Conservation (phyloP, 2,329 filamentous ascomycete species). For the Aschersonia sp. region DNA sequence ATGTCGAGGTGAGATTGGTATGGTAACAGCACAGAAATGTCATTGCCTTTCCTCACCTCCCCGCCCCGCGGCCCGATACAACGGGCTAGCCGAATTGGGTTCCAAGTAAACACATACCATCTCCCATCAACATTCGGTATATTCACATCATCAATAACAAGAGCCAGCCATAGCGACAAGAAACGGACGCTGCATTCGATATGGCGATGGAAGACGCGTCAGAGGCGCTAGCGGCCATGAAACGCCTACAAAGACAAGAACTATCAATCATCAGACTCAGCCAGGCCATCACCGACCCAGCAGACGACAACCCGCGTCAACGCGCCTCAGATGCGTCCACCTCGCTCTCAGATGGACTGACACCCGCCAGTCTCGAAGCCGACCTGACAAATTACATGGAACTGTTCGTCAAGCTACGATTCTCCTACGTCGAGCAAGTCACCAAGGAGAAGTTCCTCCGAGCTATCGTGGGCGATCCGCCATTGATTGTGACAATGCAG, state of each 20-base stretch:
- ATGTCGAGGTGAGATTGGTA: too few relatives aligned
- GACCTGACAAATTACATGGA: slow-evolving; percentile 88
- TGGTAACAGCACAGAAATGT: too few relatives aligned
- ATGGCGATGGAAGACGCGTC: slow-evolving; percentile 20
- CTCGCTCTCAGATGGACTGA: slow-evolving; percentile 48
- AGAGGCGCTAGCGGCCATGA: slow-evolving; percentile 32
- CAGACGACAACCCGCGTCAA: slow-evolving; percentile 22
- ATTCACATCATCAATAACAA: background rate
- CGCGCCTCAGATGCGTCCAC: slow-evolving; percentile 61
- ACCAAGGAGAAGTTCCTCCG: slow-evolving; percentile 97
- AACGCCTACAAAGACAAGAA: slow-evolving; percentile 42
- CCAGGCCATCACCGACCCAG: slow-evolving; percentile 52
- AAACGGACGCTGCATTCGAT: background rate
- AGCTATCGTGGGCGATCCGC: slow-evolving; percentile 80
- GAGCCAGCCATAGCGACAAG: background rate
- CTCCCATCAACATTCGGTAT: too few relatives aligned
- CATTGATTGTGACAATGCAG: slow-evolving; percentile 64
- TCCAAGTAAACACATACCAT: too few relatives aligned
- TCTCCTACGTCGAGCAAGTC: slow-evolving; percentile 95
- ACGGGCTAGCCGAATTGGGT: too few relatives aligned
- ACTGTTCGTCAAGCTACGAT: slow-evolving; percentile 88
- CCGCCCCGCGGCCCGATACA: too few relatives aligned
- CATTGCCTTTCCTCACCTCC: too few relatives aligned
- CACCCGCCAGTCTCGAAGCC: slow-evolving; percentile 63
- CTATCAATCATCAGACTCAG: slow-evolving; percentile 65